Evolutionary conservation across 257 asterid genomes (phyloP).

Genomic region (Oldenlandia corymbosa): DNA sequence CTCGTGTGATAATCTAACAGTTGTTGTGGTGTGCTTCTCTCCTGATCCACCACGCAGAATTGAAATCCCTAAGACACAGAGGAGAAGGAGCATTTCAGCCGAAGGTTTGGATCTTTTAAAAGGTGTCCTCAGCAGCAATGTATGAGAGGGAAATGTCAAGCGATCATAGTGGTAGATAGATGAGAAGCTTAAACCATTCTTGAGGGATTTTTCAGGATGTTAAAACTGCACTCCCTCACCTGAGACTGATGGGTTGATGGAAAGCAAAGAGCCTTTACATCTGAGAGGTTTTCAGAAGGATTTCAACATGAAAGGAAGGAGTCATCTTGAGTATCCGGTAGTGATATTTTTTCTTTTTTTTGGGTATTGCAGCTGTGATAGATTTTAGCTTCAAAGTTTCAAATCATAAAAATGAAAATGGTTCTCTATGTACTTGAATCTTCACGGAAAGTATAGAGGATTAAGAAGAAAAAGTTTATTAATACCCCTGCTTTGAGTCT

Average conservation of each 20-base stretch:
- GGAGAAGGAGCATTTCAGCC: constrained; percentile 45
- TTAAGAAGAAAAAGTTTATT: background rate
- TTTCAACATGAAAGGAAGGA: background rate
- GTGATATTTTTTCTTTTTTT: background rate
- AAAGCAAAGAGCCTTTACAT: constrained; percentile 1
- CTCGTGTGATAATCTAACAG: constrained; percentile 39
- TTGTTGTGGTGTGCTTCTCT: constrained; percentile 37
- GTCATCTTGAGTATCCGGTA: background rate
- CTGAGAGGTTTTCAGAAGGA: background rate
- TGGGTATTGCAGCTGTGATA: background rate
- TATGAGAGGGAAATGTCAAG: constrained; percentile 11
- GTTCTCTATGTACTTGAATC: background rate
- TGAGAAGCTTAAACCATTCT: constrained; percentile 1
- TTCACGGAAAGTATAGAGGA: background rate
- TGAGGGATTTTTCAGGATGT: constrained; percentile 22
- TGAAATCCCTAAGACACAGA: constrained; percentile 32
- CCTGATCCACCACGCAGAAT: constrained; percentile 39
- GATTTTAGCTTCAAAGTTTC: constrained; percentile 2
- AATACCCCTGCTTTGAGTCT: background rate
- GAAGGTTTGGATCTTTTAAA: constrained; percentile 46
- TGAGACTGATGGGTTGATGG: background rate
- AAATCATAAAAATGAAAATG: background rate
- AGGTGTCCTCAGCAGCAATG: constrained; percentile 34
- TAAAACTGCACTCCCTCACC: constrained; percentile 18
- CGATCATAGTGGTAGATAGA: constrained; percentile 16